phyloP scores from a whole-genome alignment of 2,329 filamentous ascomycete species.

The Sporothrix protearum region DNA sequence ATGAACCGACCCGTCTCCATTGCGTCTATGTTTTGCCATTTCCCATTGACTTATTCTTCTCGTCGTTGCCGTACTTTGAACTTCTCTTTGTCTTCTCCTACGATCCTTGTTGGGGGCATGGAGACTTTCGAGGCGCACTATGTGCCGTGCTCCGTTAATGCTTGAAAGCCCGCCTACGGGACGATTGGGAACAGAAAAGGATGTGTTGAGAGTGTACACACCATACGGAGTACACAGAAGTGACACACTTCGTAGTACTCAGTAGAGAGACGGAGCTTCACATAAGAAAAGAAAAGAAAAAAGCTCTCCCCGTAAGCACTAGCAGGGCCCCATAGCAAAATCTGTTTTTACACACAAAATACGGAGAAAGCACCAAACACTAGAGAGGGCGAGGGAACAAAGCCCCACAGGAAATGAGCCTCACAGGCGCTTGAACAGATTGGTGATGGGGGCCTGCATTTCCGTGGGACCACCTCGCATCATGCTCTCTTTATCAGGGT shows the following conservation, averaged over 20 bases:
- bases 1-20: too few relatives aligned
- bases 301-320: neutral
- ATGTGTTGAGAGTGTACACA: too few relatives aligned
- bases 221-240: too few relatives aligned
- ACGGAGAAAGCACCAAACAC: neutral
- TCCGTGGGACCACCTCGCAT: neutral
- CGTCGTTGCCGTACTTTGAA: neutral
- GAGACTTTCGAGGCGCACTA: neutral
- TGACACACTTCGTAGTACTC: too few relatives aligned
- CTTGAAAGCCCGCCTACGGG: neutral
- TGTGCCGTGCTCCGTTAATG: conserved; percentile 2
- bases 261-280: too few relatives aligned
- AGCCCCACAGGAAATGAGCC: neutral
- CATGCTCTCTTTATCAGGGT: too few relatives aligned
- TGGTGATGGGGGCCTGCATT: neutral
- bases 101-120: neutral
- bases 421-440: neutral
- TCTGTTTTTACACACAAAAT: neutral
- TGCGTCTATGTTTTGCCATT: neutral
- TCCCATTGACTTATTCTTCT: neutral
- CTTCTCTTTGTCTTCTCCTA: neutral
- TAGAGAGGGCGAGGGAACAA: neutral
- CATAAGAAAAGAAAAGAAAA: neutral
- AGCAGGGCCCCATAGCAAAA: neutral
- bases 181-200: neutral